A percentile compares a stretch with the other conserved stretches of the same genome.
These are phyloP conservation scores for Lasiodiplodia theobromae DNA, from an alignment of 2,329 filamentous ascomycete species.

Conservation along the genomic window DNA sequence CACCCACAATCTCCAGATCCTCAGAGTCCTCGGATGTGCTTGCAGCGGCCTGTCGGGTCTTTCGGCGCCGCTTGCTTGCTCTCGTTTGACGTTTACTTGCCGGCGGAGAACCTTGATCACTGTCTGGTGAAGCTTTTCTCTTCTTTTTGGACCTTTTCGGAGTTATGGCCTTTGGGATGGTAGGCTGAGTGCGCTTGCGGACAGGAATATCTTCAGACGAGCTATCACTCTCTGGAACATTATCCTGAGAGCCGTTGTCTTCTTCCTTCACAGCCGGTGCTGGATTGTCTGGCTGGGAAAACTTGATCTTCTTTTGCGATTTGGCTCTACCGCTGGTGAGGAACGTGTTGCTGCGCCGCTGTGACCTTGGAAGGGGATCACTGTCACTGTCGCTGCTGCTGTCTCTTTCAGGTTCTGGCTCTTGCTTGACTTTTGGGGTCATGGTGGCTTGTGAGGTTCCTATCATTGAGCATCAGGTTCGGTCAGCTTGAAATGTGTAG, in stretches of 20 bases:
- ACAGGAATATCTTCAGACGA: slow-evolving; percentile 24
- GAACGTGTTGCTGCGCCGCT: not conserved
- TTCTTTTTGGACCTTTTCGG: not conserved
- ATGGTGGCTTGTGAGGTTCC: slow-evolving; percentile 3
- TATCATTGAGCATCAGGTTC: not conserved
- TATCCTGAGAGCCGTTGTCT: not conserved
- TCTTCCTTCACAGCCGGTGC: not conserved
- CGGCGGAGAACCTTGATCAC: not conserved
- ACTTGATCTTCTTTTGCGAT: not conserved
- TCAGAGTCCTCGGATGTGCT: slow-evolving; percentile 3
- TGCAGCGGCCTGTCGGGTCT: not conserved
- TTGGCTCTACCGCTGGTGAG: slow-evolving; percentile 2
- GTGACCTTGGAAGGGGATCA: not conserved
- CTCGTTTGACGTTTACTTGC: not conserved
- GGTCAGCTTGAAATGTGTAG: not conserved
- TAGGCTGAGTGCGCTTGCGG: not conserved
- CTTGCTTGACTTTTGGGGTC: not conserved
- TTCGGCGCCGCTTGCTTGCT: not conserved
- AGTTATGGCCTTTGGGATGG: not conserved
- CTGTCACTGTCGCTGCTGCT: slow-evolving; percentile 1
- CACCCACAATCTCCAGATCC: not conserved
- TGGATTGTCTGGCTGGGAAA: not conserved
- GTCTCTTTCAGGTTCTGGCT: not conserved
- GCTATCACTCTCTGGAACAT: slow-evolving; percentile 25
- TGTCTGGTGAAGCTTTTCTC: not conserved